Evolutionary conservation across 495 filamentous ascomycete genomes (phyloP).

Genomic region (Aspergillus biplanus): DNA sequence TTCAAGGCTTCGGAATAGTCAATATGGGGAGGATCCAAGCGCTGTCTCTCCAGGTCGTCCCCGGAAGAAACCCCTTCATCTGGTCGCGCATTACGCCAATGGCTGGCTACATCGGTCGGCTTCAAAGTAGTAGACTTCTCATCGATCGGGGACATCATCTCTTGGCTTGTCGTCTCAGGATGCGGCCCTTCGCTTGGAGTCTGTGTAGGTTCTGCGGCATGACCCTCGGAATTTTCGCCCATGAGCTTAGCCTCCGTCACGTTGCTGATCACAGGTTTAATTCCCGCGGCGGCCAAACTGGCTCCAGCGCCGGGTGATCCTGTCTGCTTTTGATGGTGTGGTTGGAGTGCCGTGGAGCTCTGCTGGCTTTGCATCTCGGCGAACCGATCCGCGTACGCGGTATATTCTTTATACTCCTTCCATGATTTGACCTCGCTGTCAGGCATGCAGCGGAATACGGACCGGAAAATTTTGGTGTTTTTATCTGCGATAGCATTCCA

Average conservation of each 20-base stretch:
- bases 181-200: slow-evolving; percentile 27
- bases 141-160: slow-evolving; percentile 36
- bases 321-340: slow-evolving; percentile 39
- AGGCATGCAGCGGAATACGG: slow-evolving; percentile 95
- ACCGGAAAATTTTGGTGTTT: slow-evolving; percentile 90
- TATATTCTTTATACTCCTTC: slow-evolving; percentile 91
- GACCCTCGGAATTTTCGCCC: slow-evolving; percentile 33
- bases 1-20: slow-evolving; percentile 56
- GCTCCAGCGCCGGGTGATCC: slow-evolving; percentile 49
- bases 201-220: slow-evolving; percentile 8
- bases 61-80: slow-evolving; percentile 30
- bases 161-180: slow-evolving; percentile 33
- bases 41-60: slow-evolving; percentile 40
- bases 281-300: slow-evolving; percentile 19
- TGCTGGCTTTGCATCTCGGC: slow-evolving; percentile 66
- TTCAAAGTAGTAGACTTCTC: slow-evolving; percentile 50
- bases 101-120: slow-evolving; percentile 29
- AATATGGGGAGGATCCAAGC: slow-evolving; percentile 40
- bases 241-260: slow-evolving; percentile 27
- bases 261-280: slow-evolving; percentile 29
- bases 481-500: slow-evolving; percentile 91
- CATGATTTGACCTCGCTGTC: slow-evolving; percentile 92
- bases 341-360: slow-evolving; percentile 38
- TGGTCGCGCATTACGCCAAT: slow-evolving; percentile 23
- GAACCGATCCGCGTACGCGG: slow-evolving; percentile 78